Evolutionary conservation across 2,329 filamentous ascomycete genomes (phyloP).

Genomic region (Madurella fahalii): DNA sequence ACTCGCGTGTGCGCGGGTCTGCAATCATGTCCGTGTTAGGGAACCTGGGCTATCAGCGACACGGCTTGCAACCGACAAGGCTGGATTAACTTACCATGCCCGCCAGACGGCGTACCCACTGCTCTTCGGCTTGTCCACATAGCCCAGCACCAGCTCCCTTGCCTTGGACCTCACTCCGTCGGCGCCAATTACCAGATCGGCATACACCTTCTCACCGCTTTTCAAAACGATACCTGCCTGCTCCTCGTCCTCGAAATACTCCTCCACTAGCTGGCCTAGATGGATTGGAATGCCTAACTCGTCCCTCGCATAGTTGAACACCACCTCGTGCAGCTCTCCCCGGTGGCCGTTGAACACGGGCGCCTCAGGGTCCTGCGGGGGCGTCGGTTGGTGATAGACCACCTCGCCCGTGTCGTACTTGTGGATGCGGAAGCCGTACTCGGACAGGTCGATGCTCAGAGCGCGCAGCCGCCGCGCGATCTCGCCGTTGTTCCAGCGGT

Average conservation of each 20-base stretch:
- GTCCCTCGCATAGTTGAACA: conserved; percentile 54
- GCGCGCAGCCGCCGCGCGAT: conserved; percentile 44
- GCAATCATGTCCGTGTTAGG: conserved; percentile 47
- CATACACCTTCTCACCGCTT: conserved; percentile 42
- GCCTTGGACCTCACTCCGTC: conserved; percentile 54
- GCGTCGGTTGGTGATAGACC: conserved; percentile 51
- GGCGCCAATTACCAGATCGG: conserved; percentile 50
- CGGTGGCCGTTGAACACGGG: conserved; percentile 58
- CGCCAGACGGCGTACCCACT: conserved; percentile 51
- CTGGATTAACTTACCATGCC: conserved; percentile 41
- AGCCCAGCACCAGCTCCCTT: conserved; percentile 46
- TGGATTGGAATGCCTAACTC: conserved; percentile 53
- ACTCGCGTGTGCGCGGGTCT: conserved; percentile 49
- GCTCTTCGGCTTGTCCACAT: conserved; percentile 48
- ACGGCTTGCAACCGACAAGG: not conserved
- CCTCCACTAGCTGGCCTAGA: conserved; percentile 45
- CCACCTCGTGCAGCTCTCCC: conserved; percentile 56
- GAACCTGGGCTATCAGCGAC: conserved; percentile 33
- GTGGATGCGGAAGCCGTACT: conserved; percentile 58
- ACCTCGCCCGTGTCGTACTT: conserved; percentile 58
- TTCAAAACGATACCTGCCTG: conserved; percentile 49
- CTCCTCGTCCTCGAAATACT: conserved; percentile 52
- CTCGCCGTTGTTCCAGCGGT: conserved; percentile 51
- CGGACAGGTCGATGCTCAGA: conserved; percentile 48
- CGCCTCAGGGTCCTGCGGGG: conserved; percentile 41